Evolutionary conservation across 306 rosid genomes (phyloP).

Genomic region (Corylus americana): DNA sequence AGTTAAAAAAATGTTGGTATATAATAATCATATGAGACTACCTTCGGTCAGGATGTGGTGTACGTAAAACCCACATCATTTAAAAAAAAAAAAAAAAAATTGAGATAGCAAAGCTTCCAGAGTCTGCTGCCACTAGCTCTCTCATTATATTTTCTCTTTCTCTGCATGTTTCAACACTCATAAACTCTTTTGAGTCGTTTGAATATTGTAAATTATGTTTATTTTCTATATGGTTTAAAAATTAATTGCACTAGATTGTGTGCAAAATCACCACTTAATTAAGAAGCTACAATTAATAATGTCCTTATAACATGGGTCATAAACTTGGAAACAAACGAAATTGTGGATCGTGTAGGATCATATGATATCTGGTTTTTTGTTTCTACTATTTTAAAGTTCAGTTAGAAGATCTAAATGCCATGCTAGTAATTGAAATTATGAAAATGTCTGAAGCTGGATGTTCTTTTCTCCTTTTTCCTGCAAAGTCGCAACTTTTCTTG

Average conservation of each 20-base stretch:
- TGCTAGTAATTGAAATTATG: background rate
- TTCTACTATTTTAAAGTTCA: constrained; percentile 2
- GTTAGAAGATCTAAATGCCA: background rate
- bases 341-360: constrained; percentile 5
- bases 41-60: no score
- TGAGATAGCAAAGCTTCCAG: no score
- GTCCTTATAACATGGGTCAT: background rate
- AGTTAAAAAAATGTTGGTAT: no score
- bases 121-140: no score
- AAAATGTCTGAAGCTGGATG: background rate
- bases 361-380: constrained; percentile 15
- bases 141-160: no score
- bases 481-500: background rate
- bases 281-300: background rate
- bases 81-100: no score
- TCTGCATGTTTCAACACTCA: no score
- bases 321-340: background rate
- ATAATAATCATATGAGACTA: no score
- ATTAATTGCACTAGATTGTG: background rate
- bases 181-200: no score
- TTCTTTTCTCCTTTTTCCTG: background rate
- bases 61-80: no score
- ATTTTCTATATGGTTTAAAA: no score
- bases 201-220: no score
- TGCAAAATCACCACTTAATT: background rate